Evolutionary conservation across 371 early-diverging fungal species (phyloP), one percentile per base, ranked within the genome.

Genomic region (Rhizopus arrhizus): DNA sequence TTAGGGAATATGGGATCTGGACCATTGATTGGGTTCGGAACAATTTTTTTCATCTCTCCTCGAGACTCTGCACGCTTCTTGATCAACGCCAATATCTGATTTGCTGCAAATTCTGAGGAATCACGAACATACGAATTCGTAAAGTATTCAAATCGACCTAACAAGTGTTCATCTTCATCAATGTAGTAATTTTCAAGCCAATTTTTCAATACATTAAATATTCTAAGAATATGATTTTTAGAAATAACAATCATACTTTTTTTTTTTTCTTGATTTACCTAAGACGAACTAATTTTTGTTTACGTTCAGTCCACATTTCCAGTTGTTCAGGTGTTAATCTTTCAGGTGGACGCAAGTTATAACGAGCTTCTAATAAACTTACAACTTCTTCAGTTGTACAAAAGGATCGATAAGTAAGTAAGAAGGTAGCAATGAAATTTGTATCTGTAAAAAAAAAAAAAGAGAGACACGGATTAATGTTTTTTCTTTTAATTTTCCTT

Each of bases 371-470:
- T 54, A 96, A 74, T 35, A 84, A 56, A 29, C 75, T 71, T 34
- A 96, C 78, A 41, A 96, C 74, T 65, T 92, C 88, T 13, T 80
- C 79, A 6, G 94, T 84, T 2, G 90, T 85, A 29, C 86, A 81
- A 67, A 95, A 95, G n/a, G 90, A 88, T 45, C 91, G 88, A 79
- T 93, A 95, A 12, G 93, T 93, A 72, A 96, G 81, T 69, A 96
- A 66, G 74, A 96, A 95, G 0, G 88, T 89, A 34, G 83, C 82
- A 51, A 88, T 84, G 74, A 90, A 95, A 45, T 81, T 82, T 34
- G 87, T 76, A 53, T 96, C 95, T 67, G 57, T 29, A 15, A 46
- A 32, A 10, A 34, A 60, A 28, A 15, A 48, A 29, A 46, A 46
- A 33, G 16, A 55, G 42, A 29, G 6, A 36, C 6, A 36, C 2